Evolutionary conservation across 768 basidiomycete species (phyloP), one percentile per base, ranked within the genome.

Genomic region (Pluteus cervinus): DNA sequence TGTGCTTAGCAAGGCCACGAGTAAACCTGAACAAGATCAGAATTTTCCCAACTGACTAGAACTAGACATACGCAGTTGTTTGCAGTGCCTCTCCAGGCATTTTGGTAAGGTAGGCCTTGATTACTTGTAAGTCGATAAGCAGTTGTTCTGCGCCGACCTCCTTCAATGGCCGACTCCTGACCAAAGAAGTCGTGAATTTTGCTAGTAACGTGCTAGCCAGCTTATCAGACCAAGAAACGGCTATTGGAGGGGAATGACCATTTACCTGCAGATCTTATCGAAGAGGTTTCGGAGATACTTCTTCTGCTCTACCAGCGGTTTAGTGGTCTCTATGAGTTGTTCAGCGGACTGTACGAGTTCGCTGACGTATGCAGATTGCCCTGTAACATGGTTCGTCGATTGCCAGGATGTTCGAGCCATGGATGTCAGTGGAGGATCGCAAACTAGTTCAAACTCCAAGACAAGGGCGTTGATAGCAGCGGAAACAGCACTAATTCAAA

Each of bases 261-360:
- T 53, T 67, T 37, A 96, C 93, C 86, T 89, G 40, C 86, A 84
- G 7, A 85, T 83, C 57, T 96, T 97, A 55, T 99, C 96, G 36
- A 92, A 78, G 56, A 93, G 79, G 60, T 93, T 99, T 37, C 90
- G 70, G 29, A 90, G 55, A 58, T 93, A 98, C 54, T 90, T 96
- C 73, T 96, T 96, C 51, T 91, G 87, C 59, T 98, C 92, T 7
- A 98, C 71, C 7, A 85, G 68, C 3, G 84, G 81, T 43, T 84
- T 81, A 36, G 94, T 75, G 9, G 71, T 63, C 33, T 88, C 89
- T 3, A 81, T 69, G 6, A 92, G 78, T 51, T 81, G 76, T 47
- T 89, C 86, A 17, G 85, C 69, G 1, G 78, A 76, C 33, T 72
- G 75, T 3, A 85, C 74, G 12, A 98, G 63, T 34, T 94, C 92